phyloP scores from a whole-genome alignment of 805 yeast species.

The Yamadazyma ubonensis region DNA sequence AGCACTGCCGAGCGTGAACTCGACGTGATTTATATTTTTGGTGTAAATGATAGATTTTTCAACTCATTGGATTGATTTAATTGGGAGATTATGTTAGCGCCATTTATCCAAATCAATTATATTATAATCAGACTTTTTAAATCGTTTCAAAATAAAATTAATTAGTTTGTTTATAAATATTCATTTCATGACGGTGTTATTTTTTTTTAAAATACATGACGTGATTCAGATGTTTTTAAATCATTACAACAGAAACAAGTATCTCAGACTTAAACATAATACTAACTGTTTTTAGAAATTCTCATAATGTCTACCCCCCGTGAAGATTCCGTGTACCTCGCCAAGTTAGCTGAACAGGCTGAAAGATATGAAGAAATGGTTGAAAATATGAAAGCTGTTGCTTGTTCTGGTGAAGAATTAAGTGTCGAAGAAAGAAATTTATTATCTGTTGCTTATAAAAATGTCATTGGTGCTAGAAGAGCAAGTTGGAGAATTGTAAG shows the following conservation, averaged over 20 bases:
- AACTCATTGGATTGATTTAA: no score
- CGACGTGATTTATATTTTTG: background rate
- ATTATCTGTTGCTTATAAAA: conserved; percentile 95
- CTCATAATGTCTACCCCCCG: conserved; percentile 71
- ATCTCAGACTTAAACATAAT: background rate
- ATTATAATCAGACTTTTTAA: no score
- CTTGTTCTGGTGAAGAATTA: conserved; percentile 91
- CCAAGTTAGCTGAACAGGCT: conserved; percentile 98
- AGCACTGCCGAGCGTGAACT: background rate
- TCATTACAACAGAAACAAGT: background rate
- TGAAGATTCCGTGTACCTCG: conserved; percentile 97
- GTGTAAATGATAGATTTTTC: no score
- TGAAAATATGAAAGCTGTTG: conserved; percentile 96
- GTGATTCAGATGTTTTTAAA: background rate
- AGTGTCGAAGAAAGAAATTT: conserved; percentile 98
- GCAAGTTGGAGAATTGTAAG: conserved; percentile 99
- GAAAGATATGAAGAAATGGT: conserved; percentile 99
- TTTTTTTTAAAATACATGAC: background rate
- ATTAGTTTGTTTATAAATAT: background rate
- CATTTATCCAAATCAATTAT: no score
- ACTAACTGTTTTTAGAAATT: conserved; percentile 7
- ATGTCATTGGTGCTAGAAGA: conserved; percentile 98
- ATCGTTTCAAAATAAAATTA: background rate
- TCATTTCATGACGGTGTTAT: no score
- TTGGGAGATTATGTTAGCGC: no score